Conservation (phyloP, 805 yeast genomes). For the Millerago galiae region DNA sequence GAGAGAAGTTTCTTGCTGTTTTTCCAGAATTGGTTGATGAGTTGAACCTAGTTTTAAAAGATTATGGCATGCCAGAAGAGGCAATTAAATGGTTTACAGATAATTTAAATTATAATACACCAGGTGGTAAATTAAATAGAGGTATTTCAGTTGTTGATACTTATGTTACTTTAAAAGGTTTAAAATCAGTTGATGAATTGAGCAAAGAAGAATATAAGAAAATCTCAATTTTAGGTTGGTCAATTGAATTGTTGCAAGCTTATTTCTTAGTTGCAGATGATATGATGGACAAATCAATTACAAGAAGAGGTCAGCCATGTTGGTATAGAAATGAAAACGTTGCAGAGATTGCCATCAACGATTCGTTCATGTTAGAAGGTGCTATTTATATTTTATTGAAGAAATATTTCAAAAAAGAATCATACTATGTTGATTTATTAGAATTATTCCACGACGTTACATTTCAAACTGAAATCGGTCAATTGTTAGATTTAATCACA, state of each 20-base stretch:
- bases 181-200: constrained; percentile 52
- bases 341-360: constrained; percentile 93
- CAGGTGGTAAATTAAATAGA: constrained; percentile 95
- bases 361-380: constrained; percentile 93
- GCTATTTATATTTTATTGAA: constrained; percentile 85
- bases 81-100: constrained; percentile 81
- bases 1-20: constrained; percentile 52
- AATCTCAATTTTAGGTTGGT: constrained; percentile 91
- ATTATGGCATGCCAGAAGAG: constrained; percentile 77
- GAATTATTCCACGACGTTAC: constrained; percentile 97
- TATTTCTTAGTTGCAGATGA: constrained; percentile 97
- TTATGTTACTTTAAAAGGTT: constrained; percentile 69
- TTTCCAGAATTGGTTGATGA: constrained; percentile 80
- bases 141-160: constrained; percentile 95
- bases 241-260: constrained; percentile 90
- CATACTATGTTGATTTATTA: constrained; percentile 81
- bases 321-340: constrained; percentile 85
- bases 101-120: constrained; percentile 76
- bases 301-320: constrained; percentile 98
- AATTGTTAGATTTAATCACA: constrained; percentile 87
- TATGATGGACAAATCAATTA: constrained; percentile 94
- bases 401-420: constrained; percentile 76
- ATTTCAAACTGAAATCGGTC: constrained; percentile 96
- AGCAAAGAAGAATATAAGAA: constrained; percentile 66
- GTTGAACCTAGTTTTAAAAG: constrained; percentile 49